A percentile compares a stretch with the other conserved stretches of the same genome.
Conservation (phyloP, 495 filamentous ascomycete species). For the Penicillium soppii region DNA sequence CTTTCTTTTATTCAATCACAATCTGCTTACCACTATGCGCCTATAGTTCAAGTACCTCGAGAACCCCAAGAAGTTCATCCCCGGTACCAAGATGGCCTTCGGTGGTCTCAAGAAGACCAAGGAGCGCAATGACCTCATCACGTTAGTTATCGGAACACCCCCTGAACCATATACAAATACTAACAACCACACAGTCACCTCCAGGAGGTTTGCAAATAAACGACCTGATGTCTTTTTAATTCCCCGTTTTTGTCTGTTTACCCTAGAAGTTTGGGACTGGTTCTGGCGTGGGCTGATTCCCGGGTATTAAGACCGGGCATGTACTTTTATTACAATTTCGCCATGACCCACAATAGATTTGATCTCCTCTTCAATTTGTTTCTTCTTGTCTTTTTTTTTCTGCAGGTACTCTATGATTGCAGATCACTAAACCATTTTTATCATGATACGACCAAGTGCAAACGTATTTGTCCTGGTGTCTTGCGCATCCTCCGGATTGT, state of each 20-base stretch:
- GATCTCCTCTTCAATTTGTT: constrained; percentile 14
- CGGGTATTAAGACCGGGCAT: constrained; percentile 34
- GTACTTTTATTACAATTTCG: constrained; percentile 41
- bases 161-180: neutral
- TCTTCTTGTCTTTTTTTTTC: neutral
- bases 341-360: constrained; percentile 32
- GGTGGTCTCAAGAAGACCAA: constrained; percentile 99
- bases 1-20: neutral
- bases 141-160: constrained; percentile 70
- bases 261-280: constrained; percentile 25
- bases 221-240: constrained; percentile 23
- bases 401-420: constrained; percentile 3
- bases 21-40: constrained; percentile 11
- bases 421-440: constrained; percentile 13
- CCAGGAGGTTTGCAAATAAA: constrained; percentile 64
- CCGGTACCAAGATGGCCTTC: constrained; percentile 99
- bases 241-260: constrained; percentile 20
- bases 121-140: constrained; percentile 99
- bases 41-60: constrained; percentile 80
- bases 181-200: constrained; percentile 51
- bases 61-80: constrained; percentile 96
- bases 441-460: no score
- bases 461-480: constrained; percentile 3
- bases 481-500: neutral
- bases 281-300: constrained; percentile 26